These are phyloP conservation scores for Linderniella brevidens DNA, from an alignment of 257 asterid genomes.

Conservation along the genomic window DNA sequence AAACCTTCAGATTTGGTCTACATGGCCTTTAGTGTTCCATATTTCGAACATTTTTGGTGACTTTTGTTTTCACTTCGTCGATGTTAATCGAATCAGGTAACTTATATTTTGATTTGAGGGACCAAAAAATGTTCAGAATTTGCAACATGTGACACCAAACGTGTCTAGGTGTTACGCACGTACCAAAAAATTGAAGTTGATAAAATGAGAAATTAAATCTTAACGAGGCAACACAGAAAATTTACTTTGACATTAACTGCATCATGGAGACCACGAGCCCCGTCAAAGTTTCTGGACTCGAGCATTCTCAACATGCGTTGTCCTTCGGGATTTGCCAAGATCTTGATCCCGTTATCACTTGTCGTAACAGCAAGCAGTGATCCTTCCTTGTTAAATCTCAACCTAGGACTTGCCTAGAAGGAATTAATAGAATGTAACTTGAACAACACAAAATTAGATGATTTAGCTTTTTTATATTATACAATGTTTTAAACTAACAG, in stretches of 20 bases:
- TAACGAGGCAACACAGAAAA: conserved; percentile 2
- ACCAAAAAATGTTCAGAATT: too few species aligned
- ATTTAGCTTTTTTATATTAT: conserved; percentile 9
- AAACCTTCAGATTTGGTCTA: too few species aligned
- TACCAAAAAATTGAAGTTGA: too few species aligned
- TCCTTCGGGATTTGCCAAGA: conserved; percentile 77
- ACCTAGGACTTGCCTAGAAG: conserved; percentile 85
- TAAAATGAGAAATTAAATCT: conserved; percentile 2
- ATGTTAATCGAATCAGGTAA: too few species aligned
- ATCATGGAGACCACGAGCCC: conserved; percentile 64
- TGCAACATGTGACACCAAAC: too few species aligned
- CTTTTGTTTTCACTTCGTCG: too few species aligned
- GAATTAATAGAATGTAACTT: neutral
- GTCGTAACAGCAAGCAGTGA: conserved; percentile 86
- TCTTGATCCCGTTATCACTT: conserved; percentile 84
- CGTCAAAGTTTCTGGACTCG: conserved; percentile 77
- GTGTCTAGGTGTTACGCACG: too few species aligned
- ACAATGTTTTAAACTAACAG: conserved; percentile 52
- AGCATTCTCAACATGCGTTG: conserved; percentile 82
- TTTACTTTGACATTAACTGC: conserved; percentile 59
- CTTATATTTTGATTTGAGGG: too few species aligned
- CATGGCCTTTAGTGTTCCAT: too few species aligned
- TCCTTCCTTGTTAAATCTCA: conserved; percentile 90
- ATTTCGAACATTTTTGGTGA: too few species aligned
- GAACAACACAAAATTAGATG: conserved; percentile 2